A percentile compares a stretch with the other conserved stretches of the same genome.
These are phyloP conservation scores for Cinnamomum micranthum DNA, from an alignment of 164 flowering plant genomes.

Conservation along the genomic window DNA sequence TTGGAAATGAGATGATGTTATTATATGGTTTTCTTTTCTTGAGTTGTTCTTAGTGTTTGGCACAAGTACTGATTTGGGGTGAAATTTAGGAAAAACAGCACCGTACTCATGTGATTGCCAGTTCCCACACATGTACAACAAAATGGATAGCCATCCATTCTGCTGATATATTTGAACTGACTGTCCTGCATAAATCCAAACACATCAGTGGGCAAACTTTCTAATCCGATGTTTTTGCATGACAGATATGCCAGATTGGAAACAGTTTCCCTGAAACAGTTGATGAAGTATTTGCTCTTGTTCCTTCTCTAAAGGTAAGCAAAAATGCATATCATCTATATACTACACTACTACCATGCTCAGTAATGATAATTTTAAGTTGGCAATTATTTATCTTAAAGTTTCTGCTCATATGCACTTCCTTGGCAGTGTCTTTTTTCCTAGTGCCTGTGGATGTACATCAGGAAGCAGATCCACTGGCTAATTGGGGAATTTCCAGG, in stretches of 20 bases:
- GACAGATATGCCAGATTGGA: slow-evolving; percentile 79
- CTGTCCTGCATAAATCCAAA: not conserved
- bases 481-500: too few relatives aligned
- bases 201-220: not conserved
- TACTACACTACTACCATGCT: not conserved
- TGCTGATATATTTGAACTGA: not conserved
- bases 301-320: slow-evolving; percentile 83
- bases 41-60: not conserved
- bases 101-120: not conserved
- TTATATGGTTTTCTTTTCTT: not conserved
- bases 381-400: not conserved
- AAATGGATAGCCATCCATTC: not conserved
- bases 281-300: slow-evolving; percentile 73
- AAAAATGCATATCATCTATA: not conserved
- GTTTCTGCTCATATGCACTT: not conserved
- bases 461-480: too few relatives aligned
- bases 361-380: too few relatives aligned
- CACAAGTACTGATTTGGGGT: not conserved
- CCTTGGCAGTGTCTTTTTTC: too few relatives aligned
- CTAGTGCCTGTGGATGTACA: too few relatives aligned
- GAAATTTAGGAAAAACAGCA: not conserved
- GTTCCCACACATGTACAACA: not conserved
- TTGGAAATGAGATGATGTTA: too few relatives aligned
- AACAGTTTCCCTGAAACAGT: slow-evolving; percentile 64
- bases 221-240: not conserved